A percentile compares a stretch with the other conserved stretches of the same genome.
Conservation (phyloP, 306 rosid species). For the Oemleria cerasiformis region DNA sequence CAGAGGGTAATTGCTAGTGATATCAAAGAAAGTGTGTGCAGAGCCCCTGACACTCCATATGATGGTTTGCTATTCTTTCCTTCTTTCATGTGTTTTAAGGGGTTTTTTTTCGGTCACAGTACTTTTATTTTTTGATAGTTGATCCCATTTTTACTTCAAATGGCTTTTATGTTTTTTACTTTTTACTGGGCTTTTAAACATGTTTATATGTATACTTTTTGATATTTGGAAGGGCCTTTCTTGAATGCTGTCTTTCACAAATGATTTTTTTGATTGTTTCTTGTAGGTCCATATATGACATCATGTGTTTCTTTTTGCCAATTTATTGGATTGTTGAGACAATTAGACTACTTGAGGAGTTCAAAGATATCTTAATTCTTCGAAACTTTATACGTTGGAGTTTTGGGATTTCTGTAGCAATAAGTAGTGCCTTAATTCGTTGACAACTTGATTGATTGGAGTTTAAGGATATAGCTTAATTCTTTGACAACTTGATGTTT, state of each 20-base stretch:
- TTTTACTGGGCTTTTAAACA: not conserved
- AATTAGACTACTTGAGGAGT: not conserved
- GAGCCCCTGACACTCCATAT: constrained; percentile 98
- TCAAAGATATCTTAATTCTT: not conserved
- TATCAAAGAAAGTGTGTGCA: constrained; percentile 94
- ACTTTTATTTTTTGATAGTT: not conserved
- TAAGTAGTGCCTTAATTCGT: not conserved
- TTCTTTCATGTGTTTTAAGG: constrained; percentile 14
- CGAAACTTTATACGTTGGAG: not conserved
- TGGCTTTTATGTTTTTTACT: not conserved
- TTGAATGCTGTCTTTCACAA: not conserved
- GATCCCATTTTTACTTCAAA: not conserved
- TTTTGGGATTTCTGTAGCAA: not conserved
- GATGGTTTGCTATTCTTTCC: constrained; percentile 62
- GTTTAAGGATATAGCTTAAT: not conserved
- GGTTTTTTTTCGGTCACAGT: constrained; percentile 2
- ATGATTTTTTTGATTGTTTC: not conserved
- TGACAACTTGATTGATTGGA: constrained; percentile 9
- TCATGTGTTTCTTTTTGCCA: not conserved
- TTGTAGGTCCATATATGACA: constrained; percentile 1
- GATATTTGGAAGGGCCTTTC: not conserved
- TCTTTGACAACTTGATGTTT: not conserved
- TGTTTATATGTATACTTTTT: not conserved
- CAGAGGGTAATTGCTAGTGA: constrained; percentile 98
- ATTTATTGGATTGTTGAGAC: not conserved